Base-by-base conservation (phyloP, 2,329 filamentous ascomycete species). In the Clonostachys byssicola region DNA sequence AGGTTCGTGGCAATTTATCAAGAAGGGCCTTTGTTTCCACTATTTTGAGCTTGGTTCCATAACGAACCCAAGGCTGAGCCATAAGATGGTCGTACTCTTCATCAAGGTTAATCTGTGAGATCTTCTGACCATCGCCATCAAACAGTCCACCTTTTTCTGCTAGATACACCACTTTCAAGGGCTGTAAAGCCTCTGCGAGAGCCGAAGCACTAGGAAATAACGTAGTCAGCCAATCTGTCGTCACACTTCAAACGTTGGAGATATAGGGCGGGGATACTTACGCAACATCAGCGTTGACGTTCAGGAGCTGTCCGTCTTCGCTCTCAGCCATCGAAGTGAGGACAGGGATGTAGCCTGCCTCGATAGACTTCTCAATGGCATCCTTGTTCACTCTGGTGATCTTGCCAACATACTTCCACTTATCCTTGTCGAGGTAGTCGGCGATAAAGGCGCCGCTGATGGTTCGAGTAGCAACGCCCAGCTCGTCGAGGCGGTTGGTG, bases 141-240 rank as follows among this genome's bases (percentile, higher is more conserved):
- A 96, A 95, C 34, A 99, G 73, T 8, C 92, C 94, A 44, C 94
- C 94, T 78, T 97, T 97, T 73, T 99, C 94, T 6, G 91, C 95
- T n/a, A 97, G 78, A 66, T 96, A 99, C 50, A 99, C 92, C 51
- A 97, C 92, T 82, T 99, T 99, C 60, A 97, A 74, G 23, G 94
- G 94, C 69, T 97, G 86, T 46, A 99, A 30, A 9, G 23, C 23
- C 23, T 30, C 8, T 30, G 23, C 23, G 51, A 99, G 77, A 72
- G 96, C 92, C 54, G 92, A 92, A 33, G 94, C 94, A 35, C 23
- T 30, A 6, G 6, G 10, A 30, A 3, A 30, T 8, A 10, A 30
- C 23, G 23, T 9, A 9, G n/a, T 16, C 7, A 40, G n/a, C 7
- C n/a, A 18, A 40, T 13, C n/a, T 40, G 9, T n/a, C n/a, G 38